A percentile compares a stretch with the other conserved stretches of the same genome.
Conservation (phyloP, 208 protist species). For the Zelonia costaricensis region DNA sequence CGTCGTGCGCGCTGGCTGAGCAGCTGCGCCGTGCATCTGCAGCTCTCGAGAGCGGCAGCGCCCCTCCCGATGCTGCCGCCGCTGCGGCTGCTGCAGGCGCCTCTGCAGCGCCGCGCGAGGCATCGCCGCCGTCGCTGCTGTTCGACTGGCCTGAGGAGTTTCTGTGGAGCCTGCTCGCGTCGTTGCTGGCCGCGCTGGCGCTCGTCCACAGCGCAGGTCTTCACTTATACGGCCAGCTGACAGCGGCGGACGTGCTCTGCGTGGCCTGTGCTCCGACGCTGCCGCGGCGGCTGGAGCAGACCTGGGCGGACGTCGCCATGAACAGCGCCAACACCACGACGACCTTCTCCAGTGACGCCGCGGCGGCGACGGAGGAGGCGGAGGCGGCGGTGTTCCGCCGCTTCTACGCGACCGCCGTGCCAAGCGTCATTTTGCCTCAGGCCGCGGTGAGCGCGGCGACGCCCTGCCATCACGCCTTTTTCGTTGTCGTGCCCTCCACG, state of each 20-base stretch:
- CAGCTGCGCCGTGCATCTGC: slow-evolving; percentile 24
- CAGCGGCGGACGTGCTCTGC: slow-evolving; percentile 65
- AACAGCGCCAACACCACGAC: not conserved
- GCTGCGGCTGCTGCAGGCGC: not conserved
- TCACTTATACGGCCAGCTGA: slow-evolving; percentile 67
- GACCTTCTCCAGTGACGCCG: not conserved
- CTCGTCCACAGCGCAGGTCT: slow-evolving; percentile 63
- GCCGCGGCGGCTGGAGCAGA: slow-evolving; percentile 34
- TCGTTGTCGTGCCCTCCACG: slow-evolving; percentile 32
- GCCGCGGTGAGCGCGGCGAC: slow-evolving; percentile 37
- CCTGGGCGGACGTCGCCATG: slow-evolving; percentile 12
- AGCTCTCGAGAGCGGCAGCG: not conserved
- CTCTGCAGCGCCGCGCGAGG: not conserved
- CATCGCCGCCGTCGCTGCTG: slow-evolving; percentile 22
- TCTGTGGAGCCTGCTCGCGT: slow-evolving; percentile 71
- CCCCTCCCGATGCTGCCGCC: not conserved
- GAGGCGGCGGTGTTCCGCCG: slow-evolving; percentile 17
- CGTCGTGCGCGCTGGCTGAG: slow-evolving; percentile 16
- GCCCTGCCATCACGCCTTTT: slow-evolving; percentile 51
- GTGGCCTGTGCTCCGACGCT: slow-evolving; percentile 42
- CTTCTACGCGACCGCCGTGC: slow-evolving; percentile 22
- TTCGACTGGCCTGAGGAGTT: slow-evolving; percentile 76
- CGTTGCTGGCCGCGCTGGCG: slow-evolving; percentile 60
- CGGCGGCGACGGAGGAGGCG: not conserved
- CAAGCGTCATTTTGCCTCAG: slow-evolving; percentile 26